These are phyloP conservation scores for Rhodotorula babjevae DNA, from an alignment of 768 basidiomycete genomes.

Conservation along the genomic window DNA sequence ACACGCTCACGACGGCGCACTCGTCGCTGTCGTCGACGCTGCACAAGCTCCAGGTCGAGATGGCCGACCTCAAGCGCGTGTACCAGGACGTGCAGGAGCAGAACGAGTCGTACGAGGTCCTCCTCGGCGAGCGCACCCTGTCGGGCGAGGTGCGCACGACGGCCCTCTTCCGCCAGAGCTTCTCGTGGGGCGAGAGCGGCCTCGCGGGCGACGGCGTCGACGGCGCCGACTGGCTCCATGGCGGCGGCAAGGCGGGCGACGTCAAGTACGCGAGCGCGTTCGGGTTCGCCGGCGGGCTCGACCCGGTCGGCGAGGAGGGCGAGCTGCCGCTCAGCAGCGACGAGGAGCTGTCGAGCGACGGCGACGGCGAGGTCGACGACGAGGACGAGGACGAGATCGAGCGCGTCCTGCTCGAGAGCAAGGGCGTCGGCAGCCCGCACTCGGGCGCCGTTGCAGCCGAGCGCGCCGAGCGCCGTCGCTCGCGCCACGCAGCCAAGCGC, in stretches of 20 bases:
- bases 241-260: background rate
- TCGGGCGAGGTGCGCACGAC: constrained; percentile 58
- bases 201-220: background rate
- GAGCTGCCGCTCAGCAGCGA: background rate
- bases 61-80: constrained; percentile 78
- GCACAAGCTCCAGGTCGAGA: constrained; percentile 74
- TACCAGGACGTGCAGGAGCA: constrained; percentile 76
- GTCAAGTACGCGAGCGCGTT: background rate
- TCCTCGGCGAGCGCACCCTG: constrained; percentile 83
- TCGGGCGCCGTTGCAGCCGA: constrained; percentile 30
- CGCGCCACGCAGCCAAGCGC: background rate
- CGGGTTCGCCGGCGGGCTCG: constrained; percentile 16
- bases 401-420: constrained; percentile 29
- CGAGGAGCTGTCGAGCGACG: background rate
- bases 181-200: constrained; percentile 18
- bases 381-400: constrained; percentile 31
- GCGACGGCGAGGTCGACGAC: background rate
- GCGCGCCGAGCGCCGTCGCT: background rate
- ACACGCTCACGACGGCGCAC: constrained; percentile 79
- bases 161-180: constrained; percentile 31
- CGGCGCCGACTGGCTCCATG: background rate
- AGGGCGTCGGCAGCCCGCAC: constrained; percentile 20
- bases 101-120: constrained; percentile 93
- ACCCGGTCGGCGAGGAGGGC: constrained; percentile 24
- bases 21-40: constrained; percentile 76